These are phyloP conservation scores for Umbelopsis vinacea DNA, from an alignment of 192 early-diverging fungal species.

Conservation along the genomic window DNA sequence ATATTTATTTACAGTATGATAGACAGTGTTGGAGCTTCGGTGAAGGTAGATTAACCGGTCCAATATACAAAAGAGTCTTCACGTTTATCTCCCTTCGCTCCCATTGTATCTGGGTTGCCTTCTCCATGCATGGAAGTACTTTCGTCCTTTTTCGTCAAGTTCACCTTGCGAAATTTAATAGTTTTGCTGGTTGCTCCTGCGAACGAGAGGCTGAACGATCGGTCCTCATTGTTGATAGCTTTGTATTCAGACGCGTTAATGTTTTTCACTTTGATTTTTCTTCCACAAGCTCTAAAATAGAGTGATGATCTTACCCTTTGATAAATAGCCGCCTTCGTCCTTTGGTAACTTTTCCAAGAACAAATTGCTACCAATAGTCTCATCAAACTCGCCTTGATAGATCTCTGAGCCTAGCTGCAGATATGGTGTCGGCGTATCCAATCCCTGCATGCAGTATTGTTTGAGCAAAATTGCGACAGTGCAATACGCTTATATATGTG, in stretches of 20 bases:
- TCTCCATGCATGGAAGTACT: too few species aligned
- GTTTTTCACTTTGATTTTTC: neutral
- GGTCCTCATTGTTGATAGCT: neutral
- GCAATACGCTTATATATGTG: neutral
- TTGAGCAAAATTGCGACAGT: neutral
- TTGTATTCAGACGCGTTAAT: neutral
- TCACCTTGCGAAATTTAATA: neutral
- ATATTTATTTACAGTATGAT: too few species aligned
- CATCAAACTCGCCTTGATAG: slow-evolving; percentile 5
- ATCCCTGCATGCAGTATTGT: neutral
- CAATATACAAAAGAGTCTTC: too few species aligned
- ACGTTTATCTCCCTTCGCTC: neutral
- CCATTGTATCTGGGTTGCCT: neutral
- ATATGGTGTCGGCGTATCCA: slow-evolving; percentile 3
- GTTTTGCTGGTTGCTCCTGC: neutral
- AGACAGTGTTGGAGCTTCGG: too few species aligned
- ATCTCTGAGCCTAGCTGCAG: slow-evolving; percentile 10
- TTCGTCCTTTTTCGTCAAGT: slow-evolving; percentile 1
- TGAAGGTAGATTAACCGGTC: too few species aligned
- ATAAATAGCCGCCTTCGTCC: neutral
- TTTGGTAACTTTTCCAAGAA: slow-evolving; percentile 6
- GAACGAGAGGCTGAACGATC: neutral
- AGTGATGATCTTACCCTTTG: neutral
- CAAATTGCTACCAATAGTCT: slow-evolving; percentile 10
- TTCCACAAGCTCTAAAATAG: neutral